phyloP scores from a whole-genome alignment of 2,329 filamentous ascomycete species.

The Nothomitra cinnamomea region DNA sequence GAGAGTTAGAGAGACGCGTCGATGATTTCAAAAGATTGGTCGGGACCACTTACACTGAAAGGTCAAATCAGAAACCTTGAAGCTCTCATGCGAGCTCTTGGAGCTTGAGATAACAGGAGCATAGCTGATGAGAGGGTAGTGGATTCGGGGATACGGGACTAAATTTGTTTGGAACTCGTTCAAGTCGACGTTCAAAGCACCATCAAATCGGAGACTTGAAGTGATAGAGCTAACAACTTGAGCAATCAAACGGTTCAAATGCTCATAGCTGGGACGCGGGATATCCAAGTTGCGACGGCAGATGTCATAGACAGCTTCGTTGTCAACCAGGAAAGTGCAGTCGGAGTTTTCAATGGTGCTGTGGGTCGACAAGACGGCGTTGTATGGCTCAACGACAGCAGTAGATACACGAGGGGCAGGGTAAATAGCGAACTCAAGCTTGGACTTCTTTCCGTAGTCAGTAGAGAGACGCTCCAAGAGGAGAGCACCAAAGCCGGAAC shows the following conservation, averaged over 20 bases:
- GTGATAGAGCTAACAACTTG: constrained; percentile 63
- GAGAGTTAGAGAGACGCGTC: not conserved
- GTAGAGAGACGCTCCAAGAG: constrained; percentile 56
- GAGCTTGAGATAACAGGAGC: constrained; percentile 52
- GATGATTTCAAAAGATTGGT: constrained; percentile 5
- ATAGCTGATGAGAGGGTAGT: constrained; percentile 59
- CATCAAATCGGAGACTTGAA: constrained; percentile 54
- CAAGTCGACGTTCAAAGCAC: constrained; percentile 55
- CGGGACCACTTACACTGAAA: constrained; percentile 44
- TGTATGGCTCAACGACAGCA: constrained; percentile 58
- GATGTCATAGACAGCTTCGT: constrained; percentile 61
- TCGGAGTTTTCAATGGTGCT: constrained; percentile 65
- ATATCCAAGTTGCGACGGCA: constrained; percentile 57
- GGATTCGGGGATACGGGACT: constrained; percentile 56
- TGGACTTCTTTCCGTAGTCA: constrained; percentile 62
- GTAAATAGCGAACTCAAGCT: constrained; percentile 60
- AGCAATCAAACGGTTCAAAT: constrained; percentile 56
- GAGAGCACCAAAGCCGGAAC: constrained; percentile 55
- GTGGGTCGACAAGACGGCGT: constrained; percentile 55
- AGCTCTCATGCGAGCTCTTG: constrained; percentile 74
- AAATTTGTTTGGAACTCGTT: constrained; percentile 68
- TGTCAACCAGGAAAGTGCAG: constrained; percentile 62
- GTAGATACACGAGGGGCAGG: constrained; percentile 53
- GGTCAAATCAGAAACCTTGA: constrained; percentile 65
- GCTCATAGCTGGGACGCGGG: constrained; percentile 49